These are phyloP conservation scores for Apostasia ramifera DNA, from an alignment of 106 monocot species.

Conservation along the genomic window DNA sequence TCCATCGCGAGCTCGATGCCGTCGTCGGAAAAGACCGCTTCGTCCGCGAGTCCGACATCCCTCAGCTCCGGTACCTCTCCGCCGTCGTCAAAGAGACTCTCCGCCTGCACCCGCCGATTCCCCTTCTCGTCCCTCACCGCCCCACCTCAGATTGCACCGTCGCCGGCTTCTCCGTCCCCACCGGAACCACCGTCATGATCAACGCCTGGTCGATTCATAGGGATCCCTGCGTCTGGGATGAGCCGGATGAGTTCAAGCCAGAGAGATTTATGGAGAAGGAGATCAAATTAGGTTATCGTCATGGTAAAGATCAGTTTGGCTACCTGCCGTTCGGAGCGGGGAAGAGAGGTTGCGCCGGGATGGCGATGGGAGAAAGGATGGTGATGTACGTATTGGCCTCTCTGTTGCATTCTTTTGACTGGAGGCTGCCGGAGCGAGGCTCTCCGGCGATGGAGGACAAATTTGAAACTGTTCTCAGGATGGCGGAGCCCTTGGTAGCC, in stretches of 20 bases:
- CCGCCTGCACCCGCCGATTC: slow-evolving; percentile 12
- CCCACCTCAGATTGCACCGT: slow-evolving; percentile 19
- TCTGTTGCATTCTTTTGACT: slow-evolving; percentile 15
- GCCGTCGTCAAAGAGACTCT: slow-evolving; percentile 23
- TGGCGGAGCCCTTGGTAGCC: slow-evolving; percentile 4
- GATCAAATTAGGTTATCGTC: slow-evolving; percentile 2
- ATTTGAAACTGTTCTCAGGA: slow-evolving; percentile 5
- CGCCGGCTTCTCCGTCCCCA: slow-evolving; percentile 13
- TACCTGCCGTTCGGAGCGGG: slow-evolving; percentile 14
- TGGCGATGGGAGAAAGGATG: neutral
- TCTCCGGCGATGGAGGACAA: slow-evolving; percentile 5
- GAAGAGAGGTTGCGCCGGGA: slow-evolving; percentile 20
- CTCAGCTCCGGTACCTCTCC: slow-evolving; percentile 22
- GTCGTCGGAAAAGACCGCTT: slow-evolving; percentile 1
- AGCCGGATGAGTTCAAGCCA: slow-evolving; percentile 14
- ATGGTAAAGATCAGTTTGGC: slow-evolving; percentile 14
- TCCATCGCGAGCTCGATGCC: slow-evolving; percentile 16
- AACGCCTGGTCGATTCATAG: slow-evolving; percentile 19
- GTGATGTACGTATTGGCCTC: neutral
- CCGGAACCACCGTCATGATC: slow-evolving; percentile 18
- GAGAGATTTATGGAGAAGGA: slow-evolving; percentile 17
- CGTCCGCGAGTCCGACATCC: slow-evolving; percentile 11
- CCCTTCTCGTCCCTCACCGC: slow-evolving; percentile 12
- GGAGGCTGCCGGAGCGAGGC: slow-evolving; percentile 10
- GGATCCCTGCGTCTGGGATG: slow-evolving; percentile 14